Evolutionary conservation across 2,329 filamentous ascomycete species (phyloP).

Genomic region (Xylaria sp.): DNA sequence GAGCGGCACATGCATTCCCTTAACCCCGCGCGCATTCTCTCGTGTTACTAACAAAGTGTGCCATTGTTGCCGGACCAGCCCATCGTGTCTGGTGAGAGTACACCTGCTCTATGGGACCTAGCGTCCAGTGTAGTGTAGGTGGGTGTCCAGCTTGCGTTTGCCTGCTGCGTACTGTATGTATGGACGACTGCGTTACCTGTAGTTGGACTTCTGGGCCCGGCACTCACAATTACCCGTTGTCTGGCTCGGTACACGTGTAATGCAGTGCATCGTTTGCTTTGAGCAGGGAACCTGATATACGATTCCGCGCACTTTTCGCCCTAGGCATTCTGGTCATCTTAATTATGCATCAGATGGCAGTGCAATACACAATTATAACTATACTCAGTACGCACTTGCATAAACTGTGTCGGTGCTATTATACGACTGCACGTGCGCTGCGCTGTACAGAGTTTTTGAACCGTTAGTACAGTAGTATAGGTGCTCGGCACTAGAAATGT

Average conservation of each 20-base stretch:
- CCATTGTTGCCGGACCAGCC: too few species aligned
- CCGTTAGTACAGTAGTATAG: too few species aligned
- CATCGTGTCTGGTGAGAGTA: too few species aligned
- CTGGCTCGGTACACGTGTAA: background rate
- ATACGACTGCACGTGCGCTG: constrained; percentile 13
- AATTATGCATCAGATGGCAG: constrained; percentile 18
- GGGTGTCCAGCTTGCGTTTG: constrained; percentile 10
- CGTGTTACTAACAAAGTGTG: constrained; percentile 18
- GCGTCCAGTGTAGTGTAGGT: background rate
- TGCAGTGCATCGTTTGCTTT: background rate
- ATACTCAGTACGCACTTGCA: constrained; percentile 9
- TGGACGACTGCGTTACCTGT: constrained; percentile 1
- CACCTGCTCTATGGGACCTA: too few species aligned
- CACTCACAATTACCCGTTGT: background rate
- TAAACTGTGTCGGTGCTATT: constrained; percentile 1
- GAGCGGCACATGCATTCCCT: constrained; percentile 15
- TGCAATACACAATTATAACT: constrained; percentile 13
- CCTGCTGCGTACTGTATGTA: background rate
- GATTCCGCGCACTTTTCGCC: background rate
- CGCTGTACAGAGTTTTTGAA: constrained; percentile 4
- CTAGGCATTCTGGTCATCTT: background rate
- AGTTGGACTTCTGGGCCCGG: constrained; percentile 12
- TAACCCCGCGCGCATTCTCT: constrained; percentile 25
- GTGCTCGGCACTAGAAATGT: too few species aligned
- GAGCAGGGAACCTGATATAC: background rate